These are phyloP conservation scores for Aspergillus asperescens DNA, from an alignment of 495 filamentous ascomycete genomes.

Conservation along the genomic window DNA sequence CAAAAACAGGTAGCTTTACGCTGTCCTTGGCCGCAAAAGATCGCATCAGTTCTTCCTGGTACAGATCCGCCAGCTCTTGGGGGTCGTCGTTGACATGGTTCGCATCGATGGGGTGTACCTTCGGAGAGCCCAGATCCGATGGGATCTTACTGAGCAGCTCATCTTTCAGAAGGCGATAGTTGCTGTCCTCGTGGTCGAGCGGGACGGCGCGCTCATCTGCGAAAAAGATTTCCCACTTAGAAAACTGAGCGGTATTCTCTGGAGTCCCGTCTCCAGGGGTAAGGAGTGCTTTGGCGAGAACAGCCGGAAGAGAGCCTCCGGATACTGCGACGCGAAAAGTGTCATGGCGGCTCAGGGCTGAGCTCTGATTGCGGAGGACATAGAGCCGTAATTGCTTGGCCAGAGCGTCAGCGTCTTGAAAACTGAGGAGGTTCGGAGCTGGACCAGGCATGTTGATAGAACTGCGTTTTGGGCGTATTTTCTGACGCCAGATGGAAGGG, in stretches of 20 bases:
- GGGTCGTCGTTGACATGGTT: constrained; percentile 69
- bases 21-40: constrained; percentile 80
- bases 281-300: constrained; percentile 77
- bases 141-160: constrained; percentile 88
- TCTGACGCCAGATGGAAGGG: background rate
- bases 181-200: constrained; percentile 86
- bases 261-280: constrained; percentile 48
- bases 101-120: constrained; percentile 71
- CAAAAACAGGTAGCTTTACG: constrained; percentile 89
- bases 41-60: constrained; percentile 81
- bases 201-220: constrained; percentile 95
- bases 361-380: constrained; percentile 71
- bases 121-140: constrained; percentile 54
- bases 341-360: constrained; percentile 69
- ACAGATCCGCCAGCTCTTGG: constrained; percentile 88
- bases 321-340: constrained; percentile 90
- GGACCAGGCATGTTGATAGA: constrained; percentile 34
- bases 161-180: constrained; percentile 80
- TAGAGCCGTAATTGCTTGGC: constrained; percentile 72
- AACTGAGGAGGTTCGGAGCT: constrained; percentile 82
- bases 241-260: constrained; percentile 65
- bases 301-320: constrained; percentile 85
- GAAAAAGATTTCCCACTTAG: constrained; percentile 96
- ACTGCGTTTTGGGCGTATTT: background rate
- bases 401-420: constrained; percentile 59